A percentile compares a stretch with the other conserved stretches of the same genome.
These are phyloP conservation scores for Hansenula sp. DNA, from an alignment of 1,139 yeast species.

Conservation along the genomic window DNA sequence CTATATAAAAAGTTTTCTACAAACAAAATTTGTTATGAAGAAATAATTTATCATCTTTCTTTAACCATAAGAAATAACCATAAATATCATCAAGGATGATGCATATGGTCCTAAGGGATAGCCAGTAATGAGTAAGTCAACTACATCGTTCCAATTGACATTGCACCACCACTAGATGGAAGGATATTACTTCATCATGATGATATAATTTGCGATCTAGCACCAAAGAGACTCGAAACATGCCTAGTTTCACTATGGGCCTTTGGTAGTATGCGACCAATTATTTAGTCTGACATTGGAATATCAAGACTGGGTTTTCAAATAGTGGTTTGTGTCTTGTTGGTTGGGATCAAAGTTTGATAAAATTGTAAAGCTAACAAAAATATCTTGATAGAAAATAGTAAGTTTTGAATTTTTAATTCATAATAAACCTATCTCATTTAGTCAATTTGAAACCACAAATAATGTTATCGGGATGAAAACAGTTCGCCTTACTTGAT, in stretches of 20 bases:
- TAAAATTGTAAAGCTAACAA: background rate
- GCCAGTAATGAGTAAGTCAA: background rate
- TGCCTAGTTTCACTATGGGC: slow-evolving; percentile 43
- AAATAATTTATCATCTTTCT: no score
- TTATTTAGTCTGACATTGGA: slow-evolving; percentile 1
- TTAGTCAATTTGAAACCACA: background rate
- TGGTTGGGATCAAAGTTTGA: no score
- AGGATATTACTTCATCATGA: slow-evolving; percentile 25
- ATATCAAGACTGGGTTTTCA: no score
- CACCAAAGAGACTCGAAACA: slow-evolving; percentile 33
- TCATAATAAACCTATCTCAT: background rate
- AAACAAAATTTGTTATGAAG: no score
- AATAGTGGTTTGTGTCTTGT: no score
- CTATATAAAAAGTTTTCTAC: no score
- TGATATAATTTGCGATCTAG: slow-evolving; percentile 71
- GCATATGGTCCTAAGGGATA: no score
- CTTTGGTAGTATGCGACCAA: slow-evolving; percentile 35
- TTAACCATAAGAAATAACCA: no score
- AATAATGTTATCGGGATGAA: slow-evolving; percentile 26
- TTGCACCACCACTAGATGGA: background rate
- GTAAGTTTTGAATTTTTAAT: background rate
- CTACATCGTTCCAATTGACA: background rate
- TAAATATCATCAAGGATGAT: no score
- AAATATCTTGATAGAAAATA: background rate
- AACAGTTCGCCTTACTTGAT: slow-evolving; percentile 30